A percentile compares a stretch with the other conserved stretches of the same genome.
Evolutionary conservation across 164 flowering plant species (phyloP).

Genomic region (Vitis amurensis): DNA sequence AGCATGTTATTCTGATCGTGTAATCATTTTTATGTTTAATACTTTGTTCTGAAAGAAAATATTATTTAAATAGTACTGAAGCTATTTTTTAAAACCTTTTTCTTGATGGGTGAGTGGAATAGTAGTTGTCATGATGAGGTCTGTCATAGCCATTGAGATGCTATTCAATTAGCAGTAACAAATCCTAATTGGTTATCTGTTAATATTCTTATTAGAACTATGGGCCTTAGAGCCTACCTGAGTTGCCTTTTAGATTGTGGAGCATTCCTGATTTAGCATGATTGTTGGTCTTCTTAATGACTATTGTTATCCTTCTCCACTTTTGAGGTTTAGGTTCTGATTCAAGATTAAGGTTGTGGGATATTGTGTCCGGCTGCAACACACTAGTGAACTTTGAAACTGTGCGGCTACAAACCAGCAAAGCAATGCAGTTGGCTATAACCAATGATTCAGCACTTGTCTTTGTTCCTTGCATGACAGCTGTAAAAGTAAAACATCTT

Average conservation of each 20-base stretch:
- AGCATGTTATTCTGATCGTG: too few species aligned
- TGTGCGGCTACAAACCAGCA: conserved; percentile 65
- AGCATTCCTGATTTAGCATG: not conserved
- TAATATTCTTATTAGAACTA: not conserved
- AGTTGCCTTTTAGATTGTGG: not conserved
- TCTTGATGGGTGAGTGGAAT: conserved; percentile 2
- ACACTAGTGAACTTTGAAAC: conserved; percentile 86
- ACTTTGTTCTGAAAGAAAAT: not conserved
- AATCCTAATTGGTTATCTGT: not conserved
- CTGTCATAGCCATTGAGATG: not conserved
- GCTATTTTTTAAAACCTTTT: not conserved
- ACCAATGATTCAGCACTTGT: conserved; percentile 66
- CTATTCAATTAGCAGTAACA: not conserved
- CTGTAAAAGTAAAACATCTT: conserved; percentile 60
- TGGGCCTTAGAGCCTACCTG: not conserved
- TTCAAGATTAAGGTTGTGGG: conserved; percentile 92
- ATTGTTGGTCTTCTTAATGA: not conserved
- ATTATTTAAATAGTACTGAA: not conserved
- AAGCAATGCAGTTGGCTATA: conserved; percentile 69
- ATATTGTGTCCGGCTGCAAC: conserved; percentile 84
- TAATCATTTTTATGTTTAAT: not conserved
- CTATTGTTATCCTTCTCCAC: not conserved
- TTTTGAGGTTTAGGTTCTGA: conserved; percentile 71
- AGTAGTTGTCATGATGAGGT: not conserved
- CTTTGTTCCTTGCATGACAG: conserved; percentile 92